phyloP scores from a whole-genome alignment of 805 yeast genomes.

The Suhomyces kilbournensis region DNA sequence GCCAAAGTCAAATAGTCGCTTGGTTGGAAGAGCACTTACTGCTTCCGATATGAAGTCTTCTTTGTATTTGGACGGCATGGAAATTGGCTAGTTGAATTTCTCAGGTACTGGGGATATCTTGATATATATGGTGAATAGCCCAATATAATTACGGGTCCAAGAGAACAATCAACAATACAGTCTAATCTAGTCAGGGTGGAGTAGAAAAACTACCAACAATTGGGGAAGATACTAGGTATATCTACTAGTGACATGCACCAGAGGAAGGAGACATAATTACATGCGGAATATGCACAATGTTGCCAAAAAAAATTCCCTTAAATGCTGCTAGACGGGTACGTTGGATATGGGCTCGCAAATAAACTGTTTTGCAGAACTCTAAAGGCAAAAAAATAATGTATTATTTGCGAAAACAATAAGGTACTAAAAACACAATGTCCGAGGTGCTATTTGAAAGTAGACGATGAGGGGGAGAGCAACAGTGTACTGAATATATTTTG shows the following conservation, averaged over 20 bases:
- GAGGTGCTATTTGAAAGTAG: background rate
- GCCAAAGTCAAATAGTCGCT: slow-evolving; percentile 23
- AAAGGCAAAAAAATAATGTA: background rate
- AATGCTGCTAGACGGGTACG: background rate
- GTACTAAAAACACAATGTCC: background rate
- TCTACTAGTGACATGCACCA: background rate
- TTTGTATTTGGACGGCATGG: background rate
- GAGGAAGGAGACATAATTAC: background rate
- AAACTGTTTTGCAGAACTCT: background rate
- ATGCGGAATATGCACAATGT: background rate
- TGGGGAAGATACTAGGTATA: background rate
- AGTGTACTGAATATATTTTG: background rate
- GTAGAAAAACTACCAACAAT: background rate
- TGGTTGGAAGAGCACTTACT: slow-evolving; percentile 17
- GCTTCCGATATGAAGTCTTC: slow-evolving; percentile 1
- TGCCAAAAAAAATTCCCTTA: background rate
- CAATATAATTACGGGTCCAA: background rate
- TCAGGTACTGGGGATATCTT: background rate
- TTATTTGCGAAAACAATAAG: background rate
- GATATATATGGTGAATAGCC: background rate
- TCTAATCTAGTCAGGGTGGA: background rate
- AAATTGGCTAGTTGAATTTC: background rate
- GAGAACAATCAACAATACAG: background rate
- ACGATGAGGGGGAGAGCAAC: background rate
- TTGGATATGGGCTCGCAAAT: background rate